Evolutionary conservation across 1,284 basidiomycete genomes (phyloP).

Genomic region (Chalciporus sp.): DNA sequence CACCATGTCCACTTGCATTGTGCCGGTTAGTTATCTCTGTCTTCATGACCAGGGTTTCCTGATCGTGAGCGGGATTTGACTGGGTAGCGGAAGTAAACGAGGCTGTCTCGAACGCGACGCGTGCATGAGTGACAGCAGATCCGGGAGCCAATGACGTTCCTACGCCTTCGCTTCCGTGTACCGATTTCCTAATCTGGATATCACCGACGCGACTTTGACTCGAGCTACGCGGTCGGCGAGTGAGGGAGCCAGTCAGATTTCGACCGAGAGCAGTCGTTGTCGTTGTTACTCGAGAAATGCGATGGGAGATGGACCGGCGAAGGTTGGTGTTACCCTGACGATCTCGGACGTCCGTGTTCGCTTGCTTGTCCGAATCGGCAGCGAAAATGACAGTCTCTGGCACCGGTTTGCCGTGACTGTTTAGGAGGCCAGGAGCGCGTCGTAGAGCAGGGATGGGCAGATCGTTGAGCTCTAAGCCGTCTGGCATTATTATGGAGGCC

Average conservation of each 20-base stretch:
- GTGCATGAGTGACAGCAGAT: neutral
- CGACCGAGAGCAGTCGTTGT: conserved; percentile 26
- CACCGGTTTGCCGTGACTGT: conserved; percentile 7
- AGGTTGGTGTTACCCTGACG: neutral
- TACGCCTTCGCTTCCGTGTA: neutral
- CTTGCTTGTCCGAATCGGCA: neutral
- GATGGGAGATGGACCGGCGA: conserved; percentile 21
- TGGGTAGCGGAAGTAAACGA: neutral
- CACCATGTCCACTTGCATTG: neutral
- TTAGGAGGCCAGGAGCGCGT: conserved; percentile 26
- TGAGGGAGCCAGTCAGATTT: conserved; percentile 18
- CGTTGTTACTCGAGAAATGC: conserved; percentile 27
- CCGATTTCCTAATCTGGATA: conserved; percentile 26
- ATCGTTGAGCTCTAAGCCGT: neutral
- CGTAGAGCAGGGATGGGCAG: conserved; percentile 15
- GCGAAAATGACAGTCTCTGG: neutral
- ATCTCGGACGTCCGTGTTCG: neutral
- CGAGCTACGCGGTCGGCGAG: conserved; percentile 5
- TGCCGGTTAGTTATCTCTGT: neutral
- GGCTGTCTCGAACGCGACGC: neutral
- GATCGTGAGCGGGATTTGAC: neutral
- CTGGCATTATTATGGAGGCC: conserved; percentile 11
- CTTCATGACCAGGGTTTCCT: conserved; percentile 9
- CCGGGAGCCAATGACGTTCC: neutral
- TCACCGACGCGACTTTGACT: neutral